A percentile compares a stretch with the other conserved stretches of the same genome.
Conservation (phyloP, 2,329 filamentous ascomycete species). For the Dothistroma pini region DNA sequence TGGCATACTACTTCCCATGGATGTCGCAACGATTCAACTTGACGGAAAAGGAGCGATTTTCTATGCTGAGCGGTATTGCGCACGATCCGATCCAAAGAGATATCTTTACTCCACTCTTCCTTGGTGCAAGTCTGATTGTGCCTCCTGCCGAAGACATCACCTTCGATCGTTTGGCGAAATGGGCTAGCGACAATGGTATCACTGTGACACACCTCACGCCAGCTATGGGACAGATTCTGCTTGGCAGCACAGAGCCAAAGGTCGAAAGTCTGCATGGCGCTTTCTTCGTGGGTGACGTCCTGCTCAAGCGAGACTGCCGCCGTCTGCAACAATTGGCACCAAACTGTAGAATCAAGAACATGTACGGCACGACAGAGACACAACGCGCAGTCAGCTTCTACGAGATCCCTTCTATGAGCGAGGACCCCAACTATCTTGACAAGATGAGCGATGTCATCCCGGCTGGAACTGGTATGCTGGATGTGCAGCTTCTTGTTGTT, state of each 20-base stretch:
- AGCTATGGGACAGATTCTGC: constrained; percentile 91
- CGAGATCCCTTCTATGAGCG: constrained; percentile 64
- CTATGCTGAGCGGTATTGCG: constrained; percentile 79
- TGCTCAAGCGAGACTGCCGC: constrained; percentile 79
- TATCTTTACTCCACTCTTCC: constrained; percentile 86
- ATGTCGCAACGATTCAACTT: constrained; percentile 82
- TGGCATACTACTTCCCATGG: constrained; percentile 87
- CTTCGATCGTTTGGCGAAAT: constrained; percentile 81
- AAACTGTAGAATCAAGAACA: constrained; percentile 74
- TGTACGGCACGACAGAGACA: constrained; percentile 88
- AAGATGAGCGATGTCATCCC: constrained; percentile 72
- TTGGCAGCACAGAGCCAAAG: constrained; percentile 74
- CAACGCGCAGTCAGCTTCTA: constrained; percentile 78
- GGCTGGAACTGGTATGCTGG: constrained; percentile 78
- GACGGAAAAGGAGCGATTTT: constrained; percentile 69
- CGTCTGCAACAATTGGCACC: constrained; percentile 70
- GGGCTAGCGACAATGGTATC: constrained; percentile 72
- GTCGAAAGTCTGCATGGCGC: constrained; percentile 61
- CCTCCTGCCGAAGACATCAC: constrained; percentile 80
- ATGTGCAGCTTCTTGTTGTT: constrained; percentile 85
- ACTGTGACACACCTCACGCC: constrained; percentile 89
- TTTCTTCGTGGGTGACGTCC: constrained; percentile 88
- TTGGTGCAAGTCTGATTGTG: constrained; percentile 75
- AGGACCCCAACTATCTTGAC: constrained; percentile 62
- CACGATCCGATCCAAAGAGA: constrained; percentile 65